phyloP scores from a whole-genome alignment of 176 grass and related monocot genomes.

The Oryza nivara region DNA sequence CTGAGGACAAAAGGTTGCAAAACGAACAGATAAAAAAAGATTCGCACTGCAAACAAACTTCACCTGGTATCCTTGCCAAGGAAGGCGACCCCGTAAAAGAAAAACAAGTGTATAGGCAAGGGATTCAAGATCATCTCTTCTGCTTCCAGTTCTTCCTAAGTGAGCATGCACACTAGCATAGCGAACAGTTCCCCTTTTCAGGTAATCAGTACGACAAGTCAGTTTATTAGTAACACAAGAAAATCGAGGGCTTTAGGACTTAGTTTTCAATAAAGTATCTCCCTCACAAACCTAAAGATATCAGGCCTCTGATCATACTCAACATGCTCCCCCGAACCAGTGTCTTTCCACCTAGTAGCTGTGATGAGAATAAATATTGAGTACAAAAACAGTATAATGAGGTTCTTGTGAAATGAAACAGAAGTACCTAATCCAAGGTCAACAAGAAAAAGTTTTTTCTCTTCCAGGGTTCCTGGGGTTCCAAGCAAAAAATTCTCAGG shows the following conservation, averaged over 20 bases:
- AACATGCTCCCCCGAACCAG: constrained; percentile 65
- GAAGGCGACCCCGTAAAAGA: constrained; percentile 85
- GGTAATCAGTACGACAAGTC: constrained; percentile 24
- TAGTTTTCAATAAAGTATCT: background rate
- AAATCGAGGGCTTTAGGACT: background rate
- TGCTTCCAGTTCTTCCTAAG: constrained; percentile 90
- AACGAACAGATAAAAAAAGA: background rate
- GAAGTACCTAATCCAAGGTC: constrained; percentile 96
- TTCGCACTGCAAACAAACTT: constrained; percentile 35
- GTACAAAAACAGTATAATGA: background rate
- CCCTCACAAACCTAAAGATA: constrained; percentile 71
- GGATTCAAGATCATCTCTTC: constrained; percentile 93
- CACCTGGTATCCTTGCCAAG: constrained; percentile 97
- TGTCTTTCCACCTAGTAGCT: constrained; percentile 91
- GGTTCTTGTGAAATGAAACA: constrained; percentile 15
- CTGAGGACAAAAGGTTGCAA: background rate
- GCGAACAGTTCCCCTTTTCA: constrained; percentile 80
- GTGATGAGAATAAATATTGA: constrained; percentile 32
- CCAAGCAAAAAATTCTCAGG: constrained; percentile 98
- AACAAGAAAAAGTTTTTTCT: constrained; percentile 96
- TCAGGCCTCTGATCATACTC: constrained; percentile 82
- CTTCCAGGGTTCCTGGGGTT: constrained; percentile 69
- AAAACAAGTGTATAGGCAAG: constrained; percentile 96
- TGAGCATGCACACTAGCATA: constrained; percentile 95
- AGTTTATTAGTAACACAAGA: constrained; percentile 35